Conservation (phyloP, 202 grass and related monocot genomes). For the Saccharum hybrid region DNA sequence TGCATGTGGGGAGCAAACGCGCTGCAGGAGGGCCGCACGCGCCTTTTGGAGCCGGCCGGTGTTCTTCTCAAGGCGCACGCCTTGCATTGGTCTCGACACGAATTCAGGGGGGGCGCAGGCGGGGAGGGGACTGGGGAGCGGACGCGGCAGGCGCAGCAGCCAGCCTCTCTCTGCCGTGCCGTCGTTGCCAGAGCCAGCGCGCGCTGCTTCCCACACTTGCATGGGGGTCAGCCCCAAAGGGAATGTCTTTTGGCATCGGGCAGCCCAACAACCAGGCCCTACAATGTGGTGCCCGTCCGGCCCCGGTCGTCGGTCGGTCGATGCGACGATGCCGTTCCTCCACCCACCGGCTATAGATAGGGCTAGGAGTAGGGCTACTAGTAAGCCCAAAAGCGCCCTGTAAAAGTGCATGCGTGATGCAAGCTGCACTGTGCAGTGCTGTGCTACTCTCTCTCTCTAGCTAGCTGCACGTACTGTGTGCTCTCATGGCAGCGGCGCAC, state of each 20-base stretch:
- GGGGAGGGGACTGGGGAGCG: background rate
- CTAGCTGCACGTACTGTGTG: background rate
- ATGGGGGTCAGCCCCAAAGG: constrained; percentile 51
- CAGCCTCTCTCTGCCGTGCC: background rate
- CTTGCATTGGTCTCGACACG: constrained; percentile 31
- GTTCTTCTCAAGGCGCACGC: constrained; percentile 91
- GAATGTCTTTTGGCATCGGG: constrained; percentile 65
- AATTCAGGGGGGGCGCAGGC: constrained; percentile 19
- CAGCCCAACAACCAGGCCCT: constrained; percentile 16
- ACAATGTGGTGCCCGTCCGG: constrained; percentile 9
- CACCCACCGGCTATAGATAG: background rate
- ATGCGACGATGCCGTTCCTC: constrained; percentile 5
- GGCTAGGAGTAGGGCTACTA: background rate
- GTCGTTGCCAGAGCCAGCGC: constrained; percentile 1
- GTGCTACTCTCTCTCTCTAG: background rate
- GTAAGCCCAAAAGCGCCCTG: background rate
- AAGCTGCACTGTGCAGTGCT: background rate
- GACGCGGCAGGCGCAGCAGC: constrained; percentile 16
- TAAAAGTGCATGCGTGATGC: background rate
- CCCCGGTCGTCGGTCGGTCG: background rate
- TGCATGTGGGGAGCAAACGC: constrained; percentile 61
- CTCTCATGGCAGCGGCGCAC: background rate
- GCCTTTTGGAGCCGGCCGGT: constrained; percentile 48
- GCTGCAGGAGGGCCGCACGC: background rate
- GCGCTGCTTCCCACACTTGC: background rate